Percentiles rank a stretch among this genome's conserved stretches.
Evolutionary conservation across 495 filamentous ascomycete genomes (phyloP).

Genomic region (Penicillium ochrochloron): DNA sequence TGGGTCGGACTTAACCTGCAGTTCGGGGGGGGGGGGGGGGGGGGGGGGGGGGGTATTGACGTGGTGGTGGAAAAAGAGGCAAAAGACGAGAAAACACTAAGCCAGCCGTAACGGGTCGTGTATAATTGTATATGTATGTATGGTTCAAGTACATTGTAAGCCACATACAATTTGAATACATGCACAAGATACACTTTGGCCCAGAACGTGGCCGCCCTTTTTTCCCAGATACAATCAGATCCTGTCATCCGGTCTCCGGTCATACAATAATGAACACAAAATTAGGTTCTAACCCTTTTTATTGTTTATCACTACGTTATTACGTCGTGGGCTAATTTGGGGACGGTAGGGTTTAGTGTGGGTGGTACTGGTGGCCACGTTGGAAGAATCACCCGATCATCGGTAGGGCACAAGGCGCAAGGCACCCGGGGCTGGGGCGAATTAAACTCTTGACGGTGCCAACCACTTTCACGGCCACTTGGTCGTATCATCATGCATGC

Average conservation of each 20-base stretch:
- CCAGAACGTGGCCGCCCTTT: not conserved
- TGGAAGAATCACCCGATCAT: constrained; percentile 7
- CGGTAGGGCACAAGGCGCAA: not conserved
- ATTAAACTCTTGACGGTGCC: constrained; percentile 1
- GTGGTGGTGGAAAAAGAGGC: constrained; percentile 22
- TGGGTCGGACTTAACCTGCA: constrained; percentile 28
- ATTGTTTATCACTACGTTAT: not conserved
- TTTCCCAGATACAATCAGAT: not conserved
- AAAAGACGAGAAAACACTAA: constrained; percentile 5
- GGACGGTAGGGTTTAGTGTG: not conserved
- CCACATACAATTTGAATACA: constrained; percentile 9
- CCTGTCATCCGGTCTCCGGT: not conserved
- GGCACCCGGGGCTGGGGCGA: constrained; percentile 15
- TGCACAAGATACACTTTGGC: not conserved
- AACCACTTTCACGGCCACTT: not conserved
- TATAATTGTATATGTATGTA: constrained; percentile 17
- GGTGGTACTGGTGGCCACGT: constrained; percentile 7
- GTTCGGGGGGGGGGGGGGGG: constrained; percentile 8
- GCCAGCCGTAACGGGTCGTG: constrained; percentile 2
- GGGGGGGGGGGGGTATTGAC: constrained; percentile 22
- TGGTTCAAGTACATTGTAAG: constrained; percentile 5
- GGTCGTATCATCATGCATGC: constrained; percentile 5
- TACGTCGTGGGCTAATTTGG: not conserved
- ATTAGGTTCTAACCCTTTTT: not conserved
- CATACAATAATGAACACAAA: not conserved